phyloP scores from a whole-genome alignment of 495 filamentous ascomycete species.

The Penicillium pulvis region DNA sequence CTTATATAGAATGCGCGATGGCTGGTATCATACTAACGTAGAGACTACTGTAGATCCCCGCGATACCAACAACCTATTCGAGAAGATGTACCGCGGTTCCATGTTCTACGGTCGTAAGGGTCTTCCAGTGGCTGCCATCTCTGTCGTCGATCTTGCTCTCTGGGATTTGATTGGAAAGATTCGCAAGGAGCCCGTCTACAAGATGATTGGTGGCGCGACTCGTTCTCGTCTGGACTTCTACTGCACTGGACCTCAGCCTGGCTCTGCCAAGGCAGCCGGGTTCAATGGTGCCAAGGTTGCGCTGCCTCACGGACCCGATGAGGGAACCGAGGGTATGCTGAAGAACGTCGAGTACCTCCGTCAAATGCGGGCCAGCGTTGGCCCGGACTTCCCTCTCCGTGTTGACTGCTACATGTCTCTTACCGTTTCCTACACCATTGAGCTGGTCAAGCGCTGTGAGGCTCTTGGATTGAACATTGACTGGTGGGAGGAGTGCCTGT shows the following conservation, averaged over 20 bases:
- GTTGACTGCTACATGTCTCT: constrained; percentile 97
- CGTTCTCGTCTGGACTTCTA: constrained; percentile 83
- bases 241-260: constrained; percentile 87
- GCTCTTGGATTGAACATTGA: constrained; percentile 82
- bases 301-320: constrained; percentile 83
- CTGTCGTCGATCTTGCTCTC: constrained; percentile 86
- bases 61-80: constrained; percentile 84
- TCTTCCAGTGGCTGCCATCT: constrained; percentile 85
- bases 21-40: not conserved
- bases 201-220: constrained; percentile 86
- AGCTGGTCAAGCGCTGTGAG: constrained; percentile 79
- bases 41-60: constrained; percentile 62
- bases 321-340: constrained; percentile 74
- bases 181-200: constrained; percentile 89
- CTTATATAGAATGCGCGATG: not conserved
- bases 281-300: constrained; percentile 90
- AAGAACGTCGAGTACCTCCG: constrained; percentile 89
- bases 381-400: constrained; percentile 87
- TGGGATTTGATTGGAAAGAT: constrained; percentile 93
- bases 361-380: constrained; percentile 80
- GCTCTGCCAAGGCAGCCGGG: constrained; percentile 74
- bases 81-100: constrained; percentile 92
- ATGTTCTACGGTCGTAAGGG: constrained; percentile 97
- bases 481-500: constrained; percentile 95
- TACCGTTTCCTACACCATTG: constrained; percentile 88